phyloP scores from a whole-genome alignment of 1,284 basidiomycete species.

The Wolfiporia cocos region DNA sequence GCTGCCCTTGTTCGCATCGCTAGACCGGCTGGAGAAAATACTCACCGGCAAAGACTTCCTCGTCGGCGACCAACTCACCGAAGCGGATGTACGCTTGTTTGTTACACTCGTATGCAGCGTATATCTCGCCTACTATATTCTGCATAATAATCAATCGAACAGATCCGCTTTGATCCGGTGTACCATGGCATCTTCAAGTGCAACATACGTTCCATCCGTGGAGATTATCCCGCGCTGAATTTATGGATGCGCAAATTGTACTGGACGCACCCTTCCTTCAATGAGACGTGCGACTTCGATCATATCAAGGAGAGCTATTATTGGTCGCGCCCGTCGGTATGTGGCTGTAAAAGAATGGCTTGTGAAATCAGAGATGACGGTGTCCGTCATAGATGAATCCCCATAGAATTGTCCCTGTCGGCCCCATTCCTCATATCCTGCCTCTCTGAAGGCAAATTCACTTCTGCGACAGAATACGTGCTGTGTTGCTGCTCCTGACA shows the following conservation, averaged over 20 bases:
- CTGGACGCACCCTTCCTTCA: constrained; percentile 89
- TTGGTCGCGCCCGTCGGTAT: constrained; percentile 56
- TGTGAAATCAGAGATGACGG: no score
- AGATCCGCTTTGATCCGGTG: constrained; percentile 73
- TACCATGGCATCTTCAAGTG: constrained; percentile 95
- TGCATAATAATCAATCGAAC: neutral
- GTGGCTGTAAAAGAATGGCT: no score
- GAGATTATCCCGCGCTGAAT: constrained; percentile 80
- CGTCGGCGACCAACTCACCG: constrained; percentile 78
- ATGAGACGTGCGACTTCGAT: constrained; percentile 82
- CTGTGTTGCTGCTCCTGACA: no score
- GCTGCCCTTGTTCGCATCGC: constrained; percentile 61
- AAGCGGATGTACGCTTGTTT: constrained; percentile 89
- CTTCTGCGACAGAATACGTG: neutral
- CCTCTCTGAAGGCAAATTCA: constrained; percentile 33
- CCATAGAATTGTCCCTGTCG: constrained; percentile 64
- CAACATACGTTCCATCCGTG: constrained; percentile 74
- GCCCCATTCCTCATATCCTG: constrained; percentile 68
- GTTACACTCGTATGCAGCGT: constrained; percentile 74
- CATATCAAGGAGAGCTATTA: constrained; percentile 88
- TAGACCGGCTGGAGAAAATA: constrained; percentile 80
- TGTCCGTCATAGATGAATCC: constrained; percentile 40
- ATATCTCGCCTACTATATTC: neutral
- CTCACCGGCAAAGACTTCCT: constrained; percentile 79
- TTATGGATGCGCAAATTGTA: constrained; percentile 84